phyloP scores from a whole-genome alignment of 2,329 filamentous ascomycete species.

The Xylariales sp. region DNA sequence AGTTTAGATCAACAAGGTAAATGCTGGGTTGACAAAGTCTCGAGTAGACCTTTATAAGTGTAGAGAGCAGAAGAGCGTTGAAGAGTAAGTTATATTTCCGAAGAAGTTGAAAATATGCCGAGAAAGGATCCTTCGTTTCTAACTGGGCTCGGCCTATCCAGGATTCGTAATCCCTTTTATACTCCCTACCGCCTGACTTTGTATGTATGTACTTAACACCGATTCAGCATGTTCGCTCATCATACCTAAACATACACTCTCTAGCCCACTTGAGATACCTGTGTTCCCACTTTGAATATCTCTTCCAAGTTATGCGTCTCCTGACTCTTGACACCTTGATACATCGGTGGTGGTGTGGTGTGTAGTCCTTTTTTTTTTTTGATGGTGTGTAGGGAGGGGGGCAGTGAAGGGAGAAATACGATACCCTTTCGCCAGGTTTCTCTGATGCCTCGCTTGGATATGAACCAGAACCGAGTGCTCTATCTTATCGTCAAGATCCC shows the following conservation, averaged over 20 bases:
- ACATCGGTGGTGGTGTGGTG: slow-evolving; percentile 45
- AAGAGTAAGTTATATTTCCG: neutral
- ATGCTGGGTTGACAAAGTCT: neutral
- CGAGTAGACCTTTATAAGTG: neutral
- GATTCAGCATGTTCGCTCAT: slow-evolving; percentile 6
- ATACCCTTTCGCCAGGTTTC: slow-evolving; percentile 35
- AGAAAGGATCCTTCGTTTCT: slow-evolving; percentile 38
- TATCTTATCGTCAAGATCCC: slow-evolving; percentile 46
- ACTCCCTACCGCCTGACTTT: slow-evolving; percentile 14
- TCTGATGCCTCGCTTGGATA: slow-evolving; percentile 44
- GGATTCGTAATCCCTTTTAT: slow-evolving; percentile 35
- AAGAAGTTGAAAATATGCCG: slow-evolving; percentile 9
- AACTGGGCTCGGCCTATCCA: slow-evolving; percentile 19
- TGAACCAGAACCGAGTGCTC: slow-evolving; percentile 41
- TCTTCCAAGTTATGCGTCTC: slow-evolving; percentile 46
- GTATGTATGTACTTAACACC: slow-evolving; percentile 21
- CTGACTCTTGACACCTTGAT: slow-evolving; percentile 47
- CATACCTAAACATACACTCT: slow-evolving; percentile 39
- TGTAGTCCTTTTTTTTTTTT: slow-evolving; percentile 30
- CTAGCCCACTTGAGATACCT: slow-evolving; percentile 40
- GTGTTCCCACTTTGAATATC: slow-evolving; percentile 32
- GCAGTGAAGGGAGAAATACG: slow-evolving; percentile 38
- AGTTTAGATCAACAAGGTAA: neutral
- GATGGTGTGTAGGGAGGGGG: slow-evolving; percentile 44
- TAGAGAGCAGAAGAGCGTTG: neutral